Evolutionary conservation across 306 rosid genomes (phyloP).

Genomic region (Begonia peltatifolia): DNA sequence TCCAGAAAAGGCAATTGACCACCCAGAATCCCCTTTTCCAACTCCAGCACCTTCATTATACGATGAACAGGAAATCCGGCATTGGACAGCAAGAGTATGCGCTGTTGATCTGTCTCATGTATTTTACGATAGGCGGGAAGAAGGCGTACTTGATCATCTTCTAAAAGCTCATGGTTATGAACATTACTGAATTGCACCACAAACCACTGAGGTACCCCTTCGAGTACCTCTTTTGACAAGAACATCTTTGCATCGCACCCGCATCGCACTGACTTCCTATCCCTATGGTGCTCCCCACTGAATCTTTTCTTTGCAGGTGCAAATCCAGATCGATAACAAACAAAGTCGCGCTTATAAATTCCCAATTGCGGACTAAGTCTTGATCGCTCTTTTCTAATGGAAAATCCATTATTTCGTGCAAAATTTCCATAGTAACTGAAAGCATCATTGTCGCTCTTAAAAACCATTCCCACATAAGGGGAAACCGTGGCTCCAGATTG

Average conservation of each 20-base stretch:
- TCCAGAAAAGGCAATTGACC: slow-evolving; percentile 88
- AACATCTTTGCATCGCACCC: slow-evolving; percentile 98
- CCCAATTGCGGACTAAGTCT: slow-evolving; percentile 92
- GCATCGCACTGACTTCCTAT: slow-evolving; percentile 82
- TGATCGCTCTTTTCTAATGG: slow-evolving; percentile 81
- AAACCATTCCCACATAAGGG: slow-evolving; percentile 94
- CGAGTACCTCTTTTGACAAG: slow-evolving; percentile 72
- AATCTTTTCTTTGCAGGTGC: slow-evolving; percentile 81
- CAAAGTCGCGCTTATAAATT: slow-evolving; percentile 83
- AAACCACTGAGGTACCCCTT: slow-evolving; percentile 81
- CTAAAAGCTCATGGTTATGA: slow-evolving; percentile 87
- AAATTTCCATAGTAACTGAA: slow-evolving; percentile 79
- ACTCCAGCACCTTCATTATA: slow-evolving; percentile 87
- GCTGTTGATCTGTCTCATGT: slow-evolving; percentile 83
- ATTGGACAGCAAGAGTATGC: slow-evolving; percentile 75
- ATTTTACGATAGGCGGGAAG: slow-evolving; percentile 87
- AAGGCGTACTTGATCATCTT: slow-evolving; percentile 93
- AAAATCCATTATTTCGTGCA: slow-evolving; percentile 80
- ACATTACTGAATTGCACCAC: slow-evolving; percentile 84
- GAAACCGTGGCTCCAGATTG: slow-evolving; percentile 52
- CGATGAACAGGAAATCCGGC: slow-evolving; percentile 90
- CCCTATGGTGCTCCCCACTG: slow-evolving; percentile 76
- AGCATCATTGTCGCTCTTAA: slow-evolving; percentile 84
- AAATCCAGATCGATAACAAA: slow-evolving; percentile 90
- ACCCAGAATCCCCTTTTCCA: slow-evolving; percentile 91